Conservation (phyloP, 2,329 filamentous ascomycete genomes). For the Colletotrichum tofieldiae region DNA sequence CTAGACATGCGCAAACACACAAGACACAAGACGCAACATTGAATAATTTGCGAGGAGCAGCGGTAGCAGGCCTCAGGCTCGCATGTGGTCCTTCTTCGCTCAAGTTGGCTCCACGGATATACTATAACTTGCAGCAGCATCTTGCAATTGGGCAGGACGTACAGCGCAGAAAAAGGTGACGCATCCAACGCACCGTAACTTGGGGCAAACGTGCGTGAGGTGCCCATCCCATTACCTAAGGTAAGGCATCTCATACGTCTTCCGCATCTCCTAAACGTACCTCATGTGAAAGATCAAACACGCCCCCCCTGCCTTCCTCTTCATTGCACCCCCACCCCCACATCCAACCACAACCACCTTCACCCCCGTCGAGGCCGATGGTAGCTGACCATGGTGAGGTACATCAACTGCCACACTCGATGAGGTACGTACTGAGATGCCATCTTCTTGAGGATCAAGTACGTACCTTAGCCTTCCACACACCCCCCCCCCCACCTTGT, state of each 20-base stretch:
- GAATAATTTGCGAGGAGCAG: neutral
- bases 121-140: neutral
- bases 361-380: neutral
- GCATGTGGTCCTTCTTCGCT: neutral
- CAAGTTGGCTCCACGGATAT: neutral
- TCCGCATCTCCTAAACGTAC: conserved; percentile 2
- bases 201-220: neutral
- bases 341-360: neutral
- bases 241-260: conserved; percentile 11
- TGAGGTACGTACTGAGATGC: conserved; percentile 6
- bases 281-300: neutral
- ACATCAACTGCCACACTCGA: neutral
- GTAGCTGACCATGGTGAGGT: neutral
- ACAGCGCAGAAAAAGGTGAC: neutral
- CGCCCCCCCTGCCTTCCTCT: neutral
- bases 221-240: conserved; percentile 22
- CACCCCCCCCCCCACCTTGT: conserved; percentile 4
- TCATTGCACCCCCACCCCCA: neutral
- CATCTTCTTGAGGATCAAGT: neutral
- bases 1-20: neutral
- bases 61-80: neutral
- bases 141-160: neutral
- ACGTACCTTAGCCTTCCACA: neutral
- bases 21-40: neutral
- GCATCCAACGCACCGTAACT: conserved; percentile 8